Conservation (phyloP, 345 rosid genomes). For the Camelina neglecta region DNA sequence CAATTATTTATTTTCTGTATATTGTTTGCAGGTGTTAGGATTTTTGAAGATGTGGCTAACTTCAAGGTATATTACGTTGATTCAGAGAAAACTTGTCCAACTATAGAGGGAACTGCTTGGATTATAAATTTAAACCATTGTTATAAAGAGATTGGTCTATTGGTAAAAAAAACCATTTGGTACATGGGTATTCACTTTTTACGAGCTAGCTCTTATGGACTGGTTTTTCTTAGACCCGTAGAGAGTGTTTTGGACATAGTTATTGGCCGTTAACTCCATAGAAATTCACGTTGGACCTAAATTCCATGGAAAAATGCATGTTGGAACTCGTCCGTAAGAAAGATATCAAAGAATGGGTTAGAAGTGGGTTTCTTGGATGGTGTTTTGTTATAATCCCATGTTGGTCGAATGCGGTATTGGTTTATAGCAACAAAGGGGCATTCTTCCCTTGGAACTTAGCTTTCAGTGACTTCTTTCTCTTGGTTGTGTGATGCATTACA, state of each 20-base stretch:
- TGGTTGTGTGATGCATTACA: constrained; percentile 13
- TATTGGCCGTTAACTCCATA: not conserved
- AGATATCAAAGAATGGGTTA: constrained; percentile 8
- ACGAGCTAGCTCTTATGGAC: not conserved
- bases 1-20: constrained; percentile 1
- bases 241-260: not conserved
- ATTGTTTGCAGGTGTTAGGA: constrained; percentile 79
- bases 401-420: not conserved
- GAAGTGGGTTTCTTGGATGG: not conserved
- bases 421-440: constrained; percentile 12
- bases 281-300: not conserved
- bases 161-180: constrained; percentile 1
- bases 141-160: constrained; percentile 10
- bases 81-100: constrained; percentile 8
- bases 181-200: not conserved
- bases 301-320: constrained; percentile 20
- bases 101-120: constrained; percentile 11
- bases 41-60: constrained; percentile 85
- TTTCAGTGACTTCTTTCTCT: constrained; percentile 8
- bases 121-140: not conserved
- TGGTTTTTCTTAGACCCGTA: not conserved
- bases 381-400: not conserved
- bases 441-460: constrained; percentile 1
- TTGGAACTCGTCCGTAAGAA: not conserved
- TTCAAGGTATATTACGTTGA: constrained; percentile 63